Conservation (phyloP, 306 rosid genomes). For the Canavalia gladiata region DNA sequence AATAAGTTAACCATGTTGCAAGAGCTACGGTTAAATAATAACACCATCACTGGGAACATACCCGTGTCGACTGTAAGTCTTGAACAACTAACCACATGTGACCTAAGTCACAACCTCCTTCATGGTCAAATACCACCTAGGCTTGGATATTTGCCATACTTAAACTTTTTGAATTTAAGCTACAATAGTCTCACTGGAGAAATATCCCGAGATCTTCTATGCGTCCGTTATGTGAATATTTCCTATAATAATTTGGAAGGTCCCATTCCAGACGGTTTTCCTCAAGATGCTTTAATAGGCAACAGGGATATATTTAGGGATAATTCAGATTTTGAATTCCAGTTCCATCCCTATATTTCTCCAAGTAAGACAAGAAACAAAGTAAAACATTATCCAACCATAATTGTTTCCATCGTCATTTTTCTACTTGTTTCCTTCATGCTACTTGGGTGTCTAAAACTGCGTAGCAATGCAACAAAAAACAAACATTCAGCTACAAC, state of each 20-base stretch:
- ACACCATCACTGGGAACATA: not conserved
- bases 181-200: constrained; percentile 1
- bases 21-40: not conserved
- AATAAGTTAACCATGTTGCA: not conserved
- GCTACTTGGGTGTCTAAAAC: not conserved
- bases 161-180: not conserved
- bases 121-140: constrained; percentile 10
- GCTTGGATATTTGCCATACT: not conserved
- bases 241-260: not conserved
- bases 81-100: too few relatives aligned
- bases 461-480: not conserved
- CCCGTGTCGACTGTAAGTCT: not conserved
- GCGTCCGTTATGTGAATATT: not conserved
- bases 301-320: not conserved
- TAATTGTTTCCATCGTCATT: not conserved
- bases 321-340: accelerated
- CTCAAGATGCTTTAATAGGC: not conserved
- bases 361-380: not conserved
- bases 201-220: not conserved
- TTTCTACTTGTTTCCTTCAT: not conserved
- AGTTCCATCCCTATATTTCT: not conserved
- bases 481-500: not conserved
- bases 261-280: not conserved
- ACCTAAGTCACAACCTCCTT: not conserved
- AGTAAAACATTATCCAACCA: not conserved